Evolutionary conservation across 73 alveolate genomes (phyloP).

Genomic region (Blepharisma stoltei): DNA sequence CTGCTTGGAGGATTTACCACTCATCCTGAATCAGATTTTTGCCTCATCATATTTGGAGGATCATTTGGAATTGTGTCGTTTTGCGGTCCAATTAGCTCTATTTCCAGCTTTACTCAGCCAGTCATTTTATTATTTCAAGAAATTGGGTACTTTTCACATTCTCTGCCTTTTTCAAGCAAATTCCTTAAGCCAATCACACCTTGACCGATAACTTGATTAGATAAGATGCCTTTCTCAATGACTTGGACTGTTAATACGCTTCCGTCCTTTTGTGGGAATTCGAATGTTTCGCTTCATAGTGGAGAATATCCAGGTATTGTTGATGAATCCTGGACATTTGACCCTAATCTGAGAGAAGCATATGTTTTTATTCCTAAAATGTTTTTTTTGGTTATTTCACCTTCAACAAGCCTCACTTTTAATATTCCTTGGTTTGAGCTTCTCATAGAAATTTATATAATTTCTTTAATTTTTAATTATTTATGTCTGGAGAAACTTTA

Average conservation of each 20-base stretch:
- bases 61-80: neutral
- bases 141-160: neutral
- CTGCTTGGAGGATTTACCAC: neutral
- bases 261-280: neutral
- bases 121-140: neutral
- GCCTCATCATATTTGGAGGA: neutral
- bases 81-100: neutral
- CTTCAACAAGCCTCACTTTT: neutral
- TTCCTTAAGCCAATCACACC: neutral
- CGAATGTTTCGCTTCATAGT: neutral
- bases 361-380: neutral
- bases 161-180: neutral
- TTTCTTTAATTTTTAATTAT: too few species aligned
- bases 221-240: constrained; percentile 12
- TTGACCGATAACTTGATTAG: neutral
- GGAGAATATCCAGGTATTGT: neutral
- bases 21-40: neutral
- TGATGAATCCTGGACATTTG: neutral
- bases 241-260: neutral
- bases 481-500: too few species aligned
- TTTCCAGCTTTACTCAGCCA: neutral
- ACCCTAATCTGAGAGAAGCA: neutral
- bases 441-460: too few species aligned
- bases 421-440: too few species aligned
- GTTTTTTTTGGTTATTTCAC: neutral